phyloP scores from a whole-genome alignment of 2,329 filamentous ascomycete genomes.

The Graphium sp. region DNA sequence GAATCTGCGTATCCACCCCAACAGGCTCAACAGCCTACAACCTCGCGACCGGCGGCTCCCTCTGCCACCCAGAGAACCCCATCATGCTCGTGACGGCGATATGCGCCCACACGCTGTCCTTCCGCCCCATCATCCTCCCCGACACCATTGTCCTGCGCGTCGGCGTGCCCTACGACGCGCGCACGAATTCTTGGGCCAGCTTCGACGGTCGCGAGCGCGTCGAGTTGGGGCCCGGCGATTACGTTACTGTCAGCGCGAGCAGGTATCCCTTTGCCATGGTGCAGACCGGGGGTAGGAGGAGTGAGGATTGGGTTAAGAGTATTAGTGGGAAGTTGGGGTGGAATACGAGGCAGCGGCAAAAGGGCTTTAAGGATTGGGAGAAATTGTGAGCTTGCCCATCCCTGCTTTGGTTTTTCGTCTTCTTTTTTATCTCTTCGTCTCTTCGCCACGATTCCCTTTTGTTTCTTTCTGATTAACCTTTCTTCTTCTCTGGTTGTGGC shows the following conservation, averaged over 20 bases:
- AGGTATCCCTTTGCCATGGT: slow-evolving; percentile 69
- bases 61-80: slow-evolving; percentile 92
- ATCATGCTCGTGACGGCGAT: slow-evolving; percentile 91
- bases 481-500: no score
- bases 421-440: no score
- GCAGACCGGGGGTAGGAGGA: slow-evolving; percentile 48
- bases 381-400: slow-evolving; percentile 4
- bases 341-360: slow-evolving; percentile 68
- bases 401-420: neutral
- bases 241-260: slow-evolving; percentile 69
- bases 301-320: slow-evolving; percentile 70
- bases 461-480: no score
- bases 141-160: slow-evolving; percentile 89
- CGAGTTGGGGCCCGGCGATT: slow-evolving; percentile 65
- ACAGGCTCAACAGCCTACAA: slow-evolving; percentile 95
- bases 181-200: slow-evolving; percentile 88
- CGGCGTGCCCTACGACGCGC: slow-evolving; percentile 85
- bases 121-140: slow-evolving; percentile 89
- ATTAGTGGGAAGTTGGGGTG: slow-evolving; percentile 66
- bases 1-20: slow-evolving; percentile 83
- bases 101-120: slow-evolving; percentile 86
- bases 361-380: slow-evolving; percentile 35
- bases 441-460: no score
- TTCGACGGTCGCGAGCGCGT: slow-evolving; percentile 86
- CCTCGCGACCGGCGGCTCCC: slow-evolving; percentile 81